Conservation (phyloP, 768 basidiomycete genomes). For the Pseudohyphozyma bogoriensis region DNA sequence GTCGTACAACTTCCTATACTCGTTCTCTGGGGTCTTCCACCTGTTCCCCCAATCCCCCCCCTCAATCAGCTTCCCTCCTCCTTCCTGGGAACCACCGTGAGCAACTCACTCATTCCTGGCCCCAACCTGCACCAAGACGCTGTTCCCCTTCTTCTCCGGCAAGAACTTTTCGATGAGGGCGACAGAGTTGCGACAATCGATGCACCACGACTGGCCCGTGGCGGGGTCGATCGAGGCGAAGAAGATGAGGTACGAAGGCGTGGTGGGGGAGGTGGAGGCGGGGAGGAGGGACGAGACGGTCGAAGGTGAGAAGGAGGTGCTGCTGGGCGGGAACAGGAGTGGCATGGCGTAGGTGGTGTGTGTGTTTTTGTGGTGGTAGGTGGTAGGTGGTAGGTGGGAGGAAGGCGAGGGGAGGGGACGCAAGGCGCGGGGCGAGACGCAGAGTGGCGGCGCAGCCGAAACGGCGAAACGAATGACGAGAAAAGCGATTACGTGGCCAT, state of each 20-base stretch:
- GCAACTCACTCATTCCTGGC: constrained; percentile 6
- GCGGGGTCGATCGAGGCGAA: constrained; percentile 9
- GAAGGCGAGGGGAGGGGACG: no score
- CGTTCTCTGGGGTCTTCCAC: constrained; percentile 19
- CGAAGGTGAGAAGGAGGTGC: no score
- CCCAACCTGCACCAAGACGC: constrained; percentile 18
- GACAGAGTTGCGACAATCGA: constrained; percentile 10
- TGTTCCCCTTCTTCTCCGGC: not conserved
- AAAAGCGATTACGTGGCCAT: no score
- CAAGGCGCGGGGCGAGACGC: no score
- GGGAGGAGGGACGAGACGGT: not conserved
- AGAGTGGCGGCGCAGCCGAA: no score
- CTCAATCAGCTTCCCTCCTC: not conserved
- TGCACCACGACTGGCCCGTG: constrained; percentile 22
- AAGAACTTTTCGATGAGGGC: constrained; percentile 4
- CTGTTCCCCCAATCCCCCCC: not conserved
- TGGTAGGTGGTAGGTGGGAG: no score
- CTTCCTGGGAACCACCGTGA: not conserved
- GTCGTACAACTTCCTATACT: constrained; percentile 7
- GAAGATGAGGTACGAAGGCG: constrained; percentile 21
- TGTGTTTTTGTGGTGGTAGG: no score
- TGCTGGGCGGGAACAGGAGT: no score
- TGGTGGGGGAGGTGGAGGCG: not conserved
- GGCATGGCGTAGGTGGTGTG: no score
- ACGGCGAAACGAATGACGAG: no score